Percentiles rank a stretch among this genome's conserved stretches.
These are phyloP conservation scores for Galeopsis tetrahit DNA, from an alignment of 257 asterid genomes.

Conservation along the genomic window DNA sequence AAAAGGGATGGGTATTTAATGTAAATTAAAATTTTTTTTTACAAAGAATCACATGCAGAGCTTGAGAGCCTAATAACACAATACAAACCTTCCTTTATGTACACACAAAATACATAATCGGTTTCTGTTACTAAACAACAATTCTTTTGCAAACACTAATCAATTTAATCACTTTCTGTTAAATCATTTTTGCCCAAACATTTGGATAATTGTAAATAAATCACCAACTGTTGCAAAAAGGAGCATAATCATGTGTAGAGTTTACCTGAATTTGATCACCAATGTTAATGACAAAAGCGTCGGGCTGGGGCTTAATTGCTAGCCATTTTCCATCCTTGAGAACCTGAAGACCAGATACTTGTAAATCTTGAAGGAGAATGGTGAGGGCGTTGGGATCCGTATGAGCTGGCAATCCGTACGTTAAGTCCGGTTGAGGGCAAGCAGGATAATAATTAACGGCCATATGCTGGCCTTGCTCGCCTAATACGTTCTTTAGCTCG, in stretches of 20 bases:
- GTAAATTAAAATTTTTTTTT: too few relatives aligned
- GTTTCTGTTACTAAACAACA: too few relatives aligned
- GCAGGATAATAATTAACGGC: slow-evolving; percentile 88
- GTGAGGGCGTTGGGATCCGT: slow-evolving; percentile 92
- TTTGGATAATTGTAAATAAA: too few relatives aligned
- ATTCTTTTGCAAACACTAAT: too few relatives aligned
- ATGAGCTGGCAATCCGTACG: slow-evolving; percentile 85
- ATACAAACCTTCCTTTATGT: neutral
- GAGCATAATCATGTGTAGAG: neutral
- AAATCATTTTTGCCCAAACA: too few relatives aligned
- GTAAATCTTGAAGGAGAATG: slow-evolving; percentile 81
- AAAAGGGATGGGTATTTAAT: too few relatives aligned
- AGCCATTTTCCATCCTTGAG: slow-evolving; percentile 86
- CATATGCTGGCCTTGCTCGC: slow-evolving; percentile 96
- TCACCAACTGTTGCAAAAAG: too few relatives aligned
- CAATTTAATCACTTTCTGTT: too few relatives aligned
- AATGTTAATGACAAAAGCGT: slow-evolving; percentile 78
- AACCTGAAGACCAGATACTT: slow-evolving; percentile 81
- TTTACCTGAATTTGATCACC: slow-evolving; percentile 91
- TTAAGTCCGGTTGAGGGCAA: slow-evolving; percentile 85
- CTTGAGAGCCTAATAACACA: neutral
- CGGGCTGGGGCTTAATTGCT: slow-evolving; percentile 67
- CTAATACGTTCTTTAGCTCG: slow-evolving; percentile 47
- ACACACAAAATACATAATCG: neutral
- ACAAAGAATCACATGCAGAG: slow-evolving; percentile 18